Evolutionary conservation across 2,329 filamentous ascomycete genomes (phyloP), one percentile per base, ranked within the genome.

Genomic region (Neopestalotiopsis sp.): DNA sequence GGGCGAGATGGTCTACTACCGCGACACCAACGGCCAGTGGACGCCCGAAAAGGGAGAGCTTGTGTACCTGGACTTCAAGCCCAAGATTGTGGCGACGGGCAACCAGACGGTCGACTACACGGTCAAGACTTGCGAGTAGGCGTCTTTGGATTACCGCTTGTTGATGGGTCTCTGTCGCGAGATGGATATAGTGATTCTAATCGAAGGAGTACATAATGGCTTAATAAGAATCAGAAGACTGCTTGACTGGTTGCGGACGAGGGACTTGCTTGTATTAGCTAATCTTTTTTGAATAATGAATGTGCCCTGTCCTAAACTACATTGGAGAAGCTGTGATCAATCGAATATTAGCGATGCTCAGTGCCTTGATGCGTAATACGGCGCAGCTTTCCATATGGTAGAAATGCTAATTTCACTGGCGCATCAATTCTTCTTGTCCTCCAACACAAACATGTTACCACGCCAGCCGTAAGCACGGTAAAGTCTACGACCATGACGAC

Each of bases 391-490:
- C 34, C 34, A 38, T 38, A 3, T 7, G 6, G 34, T 38, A 7
- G 34, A 38, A 7, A 10, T 38, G 34, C 34, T 38, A 7, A 38
- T 7, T 38, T 38, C 34, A 52, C 1, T 52, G 2, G 45, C 45
- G 17, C 45, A 52, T 52, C 45, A 59, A 59, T 20, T 62, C 38
- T 7, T 62, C 32, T 64, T 52, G 13, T 52, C 38, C 17, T 32
- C 73, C 30, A 76, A 65, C 10, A 76, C 71, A 77, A 89, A 88
- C 79, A 83, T 85, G 0, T 71, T 77, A 0, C 80, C 80, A 69
- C 69, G 17, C 86, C 86, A 89, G 0, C 84, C 86, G 77, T 86
- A 90, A 0, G 82, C 79, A 60, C 85, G 78, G 65, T 75, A 80
- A 56, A 90, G 71, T 28, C 88, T 77, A 60, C 86, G 77, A 0